A percentile compares a stretch with the other conserved stretches of the same genome.
These are phyloP conservation scores for Dimargaris verticillata DNA, from an alignment of 192 early-diverging fungal genomes.

Conservation along the genomic window DNA sequence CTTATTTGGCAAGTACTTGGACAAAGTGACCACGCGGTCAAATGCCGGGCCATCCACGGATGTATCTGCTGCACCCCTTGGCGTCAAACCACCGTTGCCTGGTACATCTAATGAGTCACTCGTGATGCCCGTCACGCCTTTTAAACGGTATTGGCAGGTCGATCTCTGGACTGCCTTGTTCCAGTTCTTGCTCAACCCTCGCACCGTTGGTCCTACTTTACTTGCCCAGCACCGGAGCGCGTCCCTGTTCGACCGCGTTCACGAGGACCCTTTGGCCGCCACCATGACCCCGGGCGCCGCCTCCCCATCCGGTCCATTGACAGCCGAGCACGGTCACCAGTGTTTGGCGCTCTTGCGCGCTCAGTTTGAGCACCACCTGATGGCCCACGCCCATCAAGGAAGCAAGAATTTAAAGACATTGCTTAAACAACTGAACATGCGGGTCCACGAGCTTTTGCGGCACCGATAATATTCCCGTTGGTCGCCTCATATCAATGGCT, in stretches of 20 bases:
- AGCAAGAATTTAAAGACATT: constrained; percentile 8
- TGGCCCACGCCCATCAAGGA: not conserved
- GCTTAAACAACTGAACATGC: constrained; percentile 9
- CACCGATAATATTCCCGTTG: too few species aligned
- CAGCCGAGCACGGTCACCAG: not conserved
- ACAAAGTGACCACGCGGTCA: not conserved
- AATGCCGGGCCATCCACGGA: too few species aligned
- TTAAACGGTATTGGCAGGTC: constrained; percentile 11
- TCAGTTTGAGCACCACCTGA: constrained; percentile 6
- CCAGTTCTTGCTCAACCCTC: constrained; percentile 7
- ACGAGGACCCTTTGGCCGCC: not conserved
- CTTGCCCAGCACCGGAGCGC: not conserved
- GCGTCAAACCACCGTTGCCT: too few species aligned
- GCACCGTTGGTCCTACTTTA: not conserved
- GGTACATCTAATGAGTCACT: not conserved
- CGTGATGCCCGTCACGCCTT: constrained; percentile 2
- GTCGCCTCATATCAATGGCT: too few species aligned
- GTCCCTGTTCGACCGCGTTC: not conserved
- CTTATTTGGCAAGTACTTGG: constrained; percentile 3
- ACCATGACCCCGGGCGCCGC: not conserved
- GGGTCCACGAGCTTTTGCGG: constrained; percentile 1
- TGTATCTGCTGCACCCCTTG: too few species aligned
- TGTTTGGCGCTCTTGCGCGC: constrained; percentile 8
- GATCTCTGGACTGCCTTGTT: constrained; percentile 3
- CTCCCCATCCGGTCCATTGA: not conserved